Percentiles rank a stretch among this genome's conserved stretches.
Evolutionary conservation across 202 grass and related monocot genomes (phyloP).

Genomic region (Zizania palustris): DNA sequence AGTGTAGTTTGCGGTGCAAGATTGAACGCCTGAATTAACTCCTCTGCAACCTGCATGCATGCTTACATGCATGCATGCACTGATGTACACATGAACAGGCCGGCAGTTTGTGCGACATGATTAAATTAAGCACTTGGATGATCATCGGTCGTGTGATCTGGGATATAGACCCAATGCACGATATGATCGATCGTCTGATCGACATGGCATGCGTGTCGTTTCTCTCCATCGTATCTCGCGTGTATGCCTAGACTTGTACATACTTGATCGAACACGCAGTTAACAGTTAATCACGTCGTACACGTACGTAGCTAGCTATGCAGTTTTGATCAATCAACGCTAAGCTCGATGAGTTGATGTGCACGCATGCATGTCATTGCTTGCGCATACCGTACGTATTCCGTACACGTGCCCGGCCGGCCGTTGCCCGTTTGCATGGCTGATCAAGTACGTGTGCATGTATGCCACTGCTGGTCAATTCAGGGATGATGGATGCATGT

Average conservation of each 20-base stretch:
- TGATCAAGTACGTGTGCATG: too few species aligned
- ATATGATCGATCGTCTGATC: too few species aligned
- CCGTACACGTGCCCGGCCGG: too few species aligned
- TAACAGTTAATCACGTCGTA: not conserved
- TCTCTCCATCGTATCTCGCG: too few species aligned
- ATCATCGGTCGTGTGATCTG: not conserved
- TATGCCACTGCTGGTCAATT: conserved; percentile 12
- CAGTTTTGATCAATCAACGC: conserved; percentile 5
- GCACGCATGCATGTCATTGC: not conserved
- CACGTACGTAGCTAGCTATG: not conserved
- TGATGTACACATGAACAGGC: too few species aligned
- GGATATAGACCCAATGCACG: not conserved
- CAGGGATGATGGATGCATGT: not conserved
- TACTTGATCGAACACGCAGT: not conserved
- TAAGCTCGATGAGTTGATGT: not conserved
- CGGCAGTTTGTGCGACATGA: too few species aligned
- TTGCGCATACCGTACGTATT: not conserved
- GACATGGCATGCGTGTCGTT: too few species aligned
- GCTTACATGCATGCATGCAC: too few species aligned
- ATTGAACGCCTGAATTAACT: conserved; percentile 8
- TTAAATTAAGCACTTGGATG: not conserved
- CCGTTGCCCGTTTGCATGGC: too few species aligned
- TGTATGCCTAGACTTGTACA: not conserved
- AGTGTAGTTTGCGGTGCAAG: not conserved
- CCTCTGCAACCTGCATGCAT: not conserved